Evolutionary conservation across 2,329 filamentous ascomycete genomes (phyloP).

Genomic region (Stachybotrys elegans): DNA sequence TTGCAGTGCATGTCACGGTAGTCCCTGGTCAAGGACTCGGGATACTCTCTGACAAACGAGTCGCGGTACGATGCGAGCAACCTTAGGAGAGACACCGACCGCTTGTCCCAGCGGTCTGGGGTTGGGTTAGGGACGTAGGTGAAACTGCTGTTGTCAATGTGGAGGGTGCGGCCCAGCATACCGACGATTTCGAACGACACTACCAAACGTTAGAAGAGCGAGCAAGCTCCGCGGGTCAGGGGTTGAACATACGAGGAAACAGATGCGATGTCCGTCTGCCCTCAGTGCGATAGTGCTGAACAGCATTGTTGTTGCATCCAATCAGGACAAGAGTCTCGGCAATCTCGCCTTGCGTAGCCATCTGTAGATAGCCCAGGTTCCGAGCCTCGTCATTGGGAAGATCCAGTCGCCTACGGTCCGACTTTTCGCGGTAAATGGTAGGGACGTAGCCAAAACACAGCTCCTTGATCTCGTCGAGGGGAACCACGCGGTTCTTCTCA

Average conservation of each 20-base stretch:
- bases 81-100: constrained; percentile 37
- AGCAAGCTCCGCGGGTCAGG: background rate
- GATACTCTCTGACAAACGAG: constrained; percentile 19
- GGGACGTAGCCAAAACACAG: constrained; percentile 51
- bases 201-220: constrained; percentile 17
- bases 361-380: constrained; percentile 38
- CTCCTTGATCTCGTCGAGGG: constrained; percentile 47
- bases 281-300: constrained; percentile 36
- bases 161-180: constrained; percentile 49
- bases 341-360: constrained; percentile 45
- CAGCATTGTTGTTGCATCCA: constrained; percentile 48
- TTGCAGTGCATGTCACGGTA: constrained; percentile 15
- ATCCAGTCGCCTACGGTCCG: constrained; percentile 33
- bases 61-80: constrained; percentile 34
- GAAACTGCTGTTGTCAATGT: constrained; percentile 44
- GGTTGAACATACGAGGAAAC: constrained; percentile 37
- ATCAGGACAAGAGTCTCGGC: constrained; percentile 47
- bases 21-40: constrained; percentile 17
- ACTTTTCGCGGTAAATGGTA: constrained; percentile 42
- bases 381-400: constrained; percentile 34
- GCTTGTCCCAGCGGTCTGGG: constrained; percentile 46
- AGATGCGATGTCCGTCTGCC: constrained; percentile 39
- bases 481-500: constrained; percentile 45
- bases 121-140: constrained; percentile 55
- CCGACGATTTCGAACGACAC: constrained; percentile 54